Evolutionary conservation across 345 rosid genomes (phyloP), one percentile per base, ranked within the genome.

Genomic region (Gossypium arboreum): DNA sequence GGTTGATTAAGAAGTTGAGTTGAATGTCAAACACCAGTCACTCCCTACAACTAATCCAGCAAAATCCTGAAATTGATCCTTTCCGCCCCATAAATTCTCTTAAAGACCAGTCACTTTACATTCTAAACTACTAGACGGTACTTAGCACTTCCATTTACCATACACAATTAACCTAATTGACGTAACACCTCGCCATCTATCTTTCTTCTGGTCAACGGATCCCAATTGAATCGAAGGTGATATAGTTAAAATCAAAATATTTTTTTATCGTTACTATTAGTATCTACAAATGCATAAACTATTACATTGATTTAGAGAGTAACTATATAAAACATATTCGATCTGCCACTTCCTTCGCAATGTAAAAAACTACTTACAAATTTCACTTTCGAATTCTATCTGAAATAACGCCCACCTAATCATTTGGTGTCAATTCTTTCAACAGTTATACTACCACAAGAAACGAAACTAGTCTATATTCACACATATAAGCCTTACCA

Each of bases 401-500:
- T 1, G 41, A 25, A 24, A 12, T 12, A 16, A 34, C 13, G 3
- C 17, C 16, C 0, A 12, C 48, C 0, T 17, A 68, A 43, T 15
- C n/a, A 45, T 15, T 25, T 5, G 41, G 41, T 34, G 41, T 13
- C 22, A 0, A 7, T 16, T 50, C 43, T 27, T 51, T 51, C 12
- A 69, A 34, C 15, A 60, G 2, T 3, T 45, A 27, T 10, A 24
- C 27, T 73, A 29, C 11, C 43, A 59, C 44, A 52, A 7, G 15
- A 54, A 29, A 15, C 11, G 18, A 45, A 22, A 16, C n/a, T 9
- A 45, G 3, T 34, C 1, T 5, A 34, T 34, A 34, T 29, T 4
- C 41, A 34, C 41, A 34, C 1, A 34, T 5, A 34, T 34, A 48
- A 73, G 50, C 73, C 91, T 86, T 70, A 90, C 95, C 89, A 90